phyloP scores from a whole-genome alignment of 345 rosid genomes.

The Aegle marmelos region DNA sequence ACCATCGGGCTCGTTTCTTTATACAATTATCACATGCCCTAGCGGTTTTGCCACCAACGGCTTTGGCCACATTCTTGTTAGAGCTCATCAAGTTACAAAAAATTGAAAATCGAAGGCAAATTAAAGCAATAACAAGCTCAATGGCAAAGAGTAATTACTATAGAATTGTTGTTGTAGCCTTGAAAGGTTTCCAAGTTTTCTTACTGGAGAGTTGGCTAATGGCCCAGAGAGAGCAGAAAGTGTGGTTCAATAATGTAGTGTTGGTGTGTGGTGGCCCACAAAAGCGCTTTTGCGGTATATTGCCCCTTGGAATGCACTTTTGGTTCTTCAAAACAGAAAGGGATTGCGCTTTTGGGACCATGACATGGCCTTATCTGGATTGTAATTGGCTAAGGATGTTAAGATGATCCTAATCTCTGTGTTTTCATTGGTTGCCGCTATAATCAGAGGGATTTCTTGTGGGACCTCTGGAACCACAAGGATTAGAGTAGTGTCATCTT shows the following conservation, averaged over 20 bases:
- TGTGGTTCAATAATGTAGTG: too few relatives aligned
- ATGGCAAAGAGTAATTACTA: not conserved
- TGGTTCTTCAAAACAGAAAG: not conserved
- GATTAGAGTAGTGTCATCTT: not conserved
- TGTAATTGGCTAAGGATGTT: slow-evolving; percentile 46
- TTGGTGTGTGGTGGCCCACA: slow-evolving; percentile 21
- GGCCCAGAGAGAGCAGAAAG: too few relatives aligned
- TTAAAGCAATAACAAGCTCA: not conserved
- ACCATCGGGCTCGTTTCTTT: slow-evolving; percentile 81
- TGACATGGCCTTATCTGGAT: slow-evolving; percentile 59
- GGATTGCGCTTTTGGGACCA: slow-evolving; percentile 40
- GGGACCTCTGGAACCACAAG: slow-evolving; percentile 1
- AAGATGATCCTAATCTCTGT: slow-evolving; percentile 42
- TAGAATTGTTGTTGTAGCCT: not conserved
- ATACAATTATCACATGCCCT: slow-evolving; percentile 88
- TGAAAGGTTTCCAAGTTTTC: too few relatives aligned
- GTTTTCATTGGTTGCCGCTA: slow-evolving; percentile 48
- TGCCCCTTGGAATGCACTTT: slow-evolving; percentile 31
- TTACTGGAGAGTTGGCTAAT: too few relatives aligned
- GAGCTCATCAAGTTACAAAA: slow-evolving; percentile 26
- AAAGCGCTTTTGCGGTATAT: slow-evolving; percentile 21
- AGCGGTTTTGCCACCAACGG: slow-evolving; percentile 75
- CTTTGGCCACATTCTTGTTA: slow-evolving; percentile 53
- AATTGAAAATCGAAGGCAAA: not conserved
- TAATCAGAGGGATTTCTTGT: slow-evolving; percentile 53